A percentile compares a stretch with the other conserved stretches of the same genome.
Evolutionary conservation across 441 rosid species (phyloP).

Genomic region (Mallotus japonicus): DNA sequence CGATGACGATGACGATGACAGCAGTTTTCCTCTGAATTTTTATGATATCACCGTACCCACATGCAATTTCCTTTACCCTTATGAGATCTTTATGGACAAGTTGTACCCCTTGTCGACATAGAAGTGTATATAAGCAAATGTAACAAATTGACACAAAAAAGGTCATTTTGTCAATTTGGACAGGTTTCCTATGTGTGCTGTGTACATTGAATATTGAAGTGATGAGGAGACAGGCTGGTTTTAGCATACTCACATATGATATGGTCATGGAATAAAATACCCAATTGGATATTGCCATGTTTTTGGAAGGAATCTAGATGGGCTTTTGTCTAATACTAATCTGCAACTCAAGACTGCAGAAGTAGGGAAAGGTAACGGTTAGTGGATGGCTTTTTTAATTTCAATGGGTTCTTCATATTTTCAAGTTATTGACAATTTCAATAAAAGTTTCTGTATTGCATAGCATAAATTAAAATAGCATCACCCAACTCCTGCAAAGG

Average conservation of each 20-base stretch:
- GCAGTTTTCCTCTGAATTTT: background rate
- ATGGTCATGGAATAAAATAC: background rate
- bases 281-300: background rate
- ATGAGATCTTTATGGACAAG: background rate
- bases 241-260: too few relatives aligned
- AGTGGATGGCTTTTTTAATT: too few relatives aligned
- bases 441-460: too few relatives aligned
- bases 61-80: slow-evolving; percentile 1
- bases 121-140: too few relatives aligned
- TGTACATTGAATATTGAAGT: slow-evolving; percentile 16
- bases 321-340: background rate
- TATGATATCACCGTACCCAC: slow-evolving; percentile 20
- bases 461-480: background rate
- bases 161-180: slow-evolving; percentile 7
- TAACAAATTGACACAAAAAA: too few relatives aligned
- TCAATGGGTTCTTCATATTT: too few relatives aligned
- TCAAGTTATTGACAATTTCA: too few relatives aligned
- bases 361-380: background rate
- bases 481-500: background rate
- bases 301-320: background rate
- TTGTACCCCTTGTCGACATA: background rate
- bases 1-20: background rate
- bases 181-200: background rate
- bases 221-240: slow-evolving; percentile 10
- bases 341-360: background rate